Evolutionary conservation across 2,329 filamentous ascomycete species (phyloP), one percentile per base, ranked within the genome.

Genomic region (Botryotinia convoluta): DNA sequence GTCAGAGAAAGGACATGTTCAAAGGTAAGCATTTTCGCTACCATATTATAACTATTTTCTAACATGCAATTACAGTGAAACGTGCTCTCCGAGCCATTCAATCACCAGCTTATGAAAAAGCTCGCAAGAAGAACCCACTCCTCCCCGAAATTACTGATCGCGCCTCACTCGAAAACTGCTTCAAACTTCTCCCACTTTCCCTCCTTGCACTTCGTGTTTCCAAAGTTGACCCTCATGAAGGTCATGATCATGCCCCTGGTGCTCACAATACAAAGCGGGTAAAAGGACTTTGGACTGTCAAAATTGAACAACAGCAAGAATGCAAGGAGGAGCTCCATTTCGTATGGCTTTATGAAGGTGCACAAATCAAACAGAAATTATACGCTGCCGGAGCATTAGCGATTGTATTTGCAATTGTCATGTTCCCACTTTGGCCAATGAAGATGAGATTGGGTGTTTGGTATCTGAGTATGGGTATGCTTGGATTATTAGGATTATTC

Each of bases 1-100:
- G 96, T 79, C 95, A 98, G 87, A 90, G 96, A 80, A 98, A 97
- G 84, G 95, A 99, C 77, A 97, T 99, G 93, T 98, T 99, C 84
- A 92, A 92, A 87, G 94, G 94, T 95, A 86, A 68, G 81, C 22
- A 2, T 54, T 68, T 64, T 61, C 63, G 65, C n/a, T 61, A 26
- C 60, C 37, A 26, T 51, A 9, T 16, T 57, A 32, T 18, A 8
- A 14, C 61, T 62, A 20, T 16, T 26, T 20, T 42, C 35, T 54
- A 64, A 80, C 74, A 78, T 72, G 9, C 22, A 54, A 35, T 35
- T 35, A 59, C 72, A 97, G 96, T 99, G 82, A 98, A 98, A 87
- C 93, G 96, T 81, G 96, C 96, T 59, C 91, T 99, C 75, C 93
- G 96, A 79, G 94, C 93, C 42, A 88, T 99, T 71, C 87, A 97